Base-by-base conservation (phyloP, 176 grass and related monocot species). In the Rhynchospora breviuscula region DNA sequence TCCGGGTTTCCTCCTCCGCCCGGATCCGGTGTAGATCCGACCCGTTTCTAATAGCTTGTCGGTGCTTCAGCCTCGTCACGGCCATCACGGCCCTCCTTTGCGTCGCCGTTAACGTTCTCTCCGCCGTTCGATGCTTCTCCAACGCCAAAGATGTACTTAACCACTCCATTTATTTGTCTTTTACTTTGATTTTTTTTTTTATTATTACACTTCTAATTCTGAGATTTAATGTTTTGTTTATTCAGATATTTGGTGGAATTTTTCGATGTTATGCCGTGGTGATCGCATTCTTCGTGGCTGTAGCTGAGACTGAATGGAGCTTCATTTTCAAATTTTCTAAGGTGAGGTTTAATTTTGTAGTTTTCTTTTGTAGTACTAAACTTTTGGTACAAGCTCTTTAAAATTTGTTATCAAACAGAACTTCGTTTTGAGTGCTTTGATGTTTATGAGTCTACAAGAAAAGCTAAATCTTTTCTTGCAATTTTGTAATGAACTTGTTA, bases 201-300 rank as follows among this genome's bases (percentile, higher is more conserved):
- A 10, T 51, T 33, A 13, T 52, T n/a, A 7, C n/a, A 19, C 12
- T 57, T 29, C 29, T 33, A 0, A 0, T 22, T 46, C 61, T 19
- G 52, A 45, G 25, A 18, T 59, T 26, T 25, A 74, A 57, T 88
- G 63, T 79, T 78, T 71, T 56, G 31, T 51, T 59, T 33, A 17
- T 47, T 44, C 84, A 98, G 96, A 95, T 98, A 64, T 93, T 95
- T 70, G 96, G 93, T 21, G 93, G 93, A 6, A 87, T 98, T 51
- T 95, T 98, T 72, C 87, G 96, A 15, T 98, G 96, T 85, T 95
- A 98, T 82, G 96, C 89, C 15, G 91, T 93, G 49, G 54, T 91
- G 19, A 87, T 98, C 79, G 78, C 91, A 40, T 88, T 98, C 6
- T 92, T 98, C 47, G 91, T 95, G 7, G 88, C 64, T 35, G 88